A percentile compares a stretch with the other conserved stretches of the same genome.
Conservation (phyloP, 1,284 basidiomycete genomes). For the Austroboletus niveus region DNA sequence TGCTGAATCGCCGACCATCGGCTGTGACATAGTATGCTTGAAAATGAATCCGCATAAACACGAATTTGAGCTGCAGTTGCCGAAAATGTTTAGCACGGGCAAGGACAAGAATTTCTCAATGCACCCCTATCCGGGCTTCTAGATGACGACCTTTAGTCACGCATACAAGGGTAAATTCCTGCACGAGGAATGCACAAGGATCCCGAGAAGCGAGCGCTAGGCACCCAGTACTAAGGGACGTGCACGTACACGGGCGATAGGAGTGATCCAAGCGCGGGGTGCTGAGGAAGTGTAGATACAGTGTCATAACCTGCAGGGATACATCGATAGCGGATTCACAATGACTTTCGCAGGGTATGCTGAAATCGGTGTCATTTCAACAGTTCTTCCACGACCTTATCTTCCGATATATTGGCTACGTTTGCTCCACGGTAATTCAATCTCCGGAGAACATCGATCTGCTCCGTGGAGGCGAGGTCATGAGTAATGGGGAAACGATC, state of each 20-base stretch:
- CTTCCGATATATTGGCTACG: slow-evolving; percentile 56
- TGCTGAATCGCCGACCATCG: too few species aligned
- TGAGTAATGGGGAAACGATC: neutral
- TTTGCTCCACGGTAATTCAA: slow-evolving; percentile 89
- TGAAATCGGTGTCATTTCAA: slow-evolving; percentile 39
- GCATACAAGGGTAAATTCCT: slow-evolving; percentile 2
- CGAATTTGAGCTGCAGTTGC: neutral
- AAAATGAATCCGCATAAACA: too few species aligned
- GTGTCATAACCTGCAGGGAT: slow-evolving; percentile 24
- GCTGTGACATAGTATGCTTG: too few species aligned
- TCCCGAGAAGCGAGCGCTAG: slow-evolving; percentile 1
- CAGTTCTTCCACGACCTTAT: slow-evolving; percentile 58
- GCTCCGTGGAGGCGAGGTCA: neutral
- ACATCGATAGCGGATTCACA: slow-evolving; percentile 18
- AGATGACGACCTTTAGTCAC: slow-evolving; percentile 1
- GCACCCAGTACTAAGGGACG: slow-evolving; percentile 1
- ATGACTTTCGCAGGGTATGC: slow-evolving; percentile 24
- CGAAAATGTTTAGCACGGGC: neutral
- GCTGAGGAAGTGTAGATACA: slow-evolving; percentile 25
- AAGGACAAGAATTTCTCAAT: neutral
- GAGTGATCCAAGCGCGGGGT: slow-evolving; percentile 12
- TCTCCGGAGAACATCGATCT: slow-evolving; percentile 85
- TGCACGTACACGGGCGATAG: slow-evolving; percentile 11
- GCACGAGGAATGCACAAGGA: slow-evolving; percentile 2
- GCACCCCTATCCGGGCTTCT: neutral